These are phyloP conservation scores for Venturia aucupariae DNA, from an alignment of 2,329 filamentous ascomycete species.

Conservation along the genomic window DNA sequence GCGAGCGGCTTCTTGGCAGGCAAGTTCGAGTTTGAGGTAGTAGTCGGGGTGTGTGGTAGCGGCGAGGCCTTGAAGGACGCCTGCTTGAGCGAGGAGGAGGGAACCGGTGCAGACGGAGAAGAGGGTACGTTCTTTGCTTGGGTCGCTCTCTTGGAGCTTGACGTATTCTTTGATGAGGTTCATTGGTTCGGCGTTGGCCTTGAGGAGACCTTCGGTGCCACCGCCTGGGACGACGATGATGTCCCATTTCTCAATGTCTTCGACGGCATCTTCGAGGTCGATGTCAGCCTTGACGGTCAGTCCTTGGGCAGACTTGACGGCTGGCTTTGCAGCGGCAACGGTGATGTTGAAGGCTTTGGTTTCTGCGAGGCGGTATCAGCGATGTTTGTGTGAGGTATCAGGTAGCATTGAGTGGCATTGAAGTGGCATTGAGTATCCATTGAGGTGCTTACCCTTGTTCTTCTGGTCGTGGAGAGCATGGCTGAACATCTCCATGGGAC, in stretches of 20 bases:
- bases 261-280: slow-evolving; percentile 67
- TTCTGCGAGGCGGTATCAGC: slow-evolving; percentile 27
- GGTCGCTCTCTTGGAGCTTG: slow-evolving; percentile 71
- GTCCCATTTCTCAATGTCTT: slow-evolving; percentile 65
- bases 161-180: slow-evolving; percentile 66
- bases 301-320: slow-evolving; percentile 50
- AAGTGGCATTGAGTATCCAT: slow-evolving; percentile 4
- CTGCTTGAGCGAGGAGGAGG: slow-evolving; percentile 66
- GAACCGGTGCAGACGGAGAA: slow-evolving; percentile 72
- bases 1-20: slow-evolving; percentile 65
- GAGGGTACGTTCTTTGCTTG: slow-evolving; percentile 69
- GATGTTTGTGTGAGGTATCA: slow-evolving; percentile 11
- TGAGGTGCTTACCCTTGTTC: slow-evolving; percentile 24
- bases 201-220: slow-evolving; percentile 52
- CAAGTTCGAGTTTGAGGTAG: slow-evolving; percentile 70
- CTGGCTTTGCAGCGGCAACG: slow-evolving; percentile 37
- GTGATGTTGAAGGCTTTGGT: slow-evolving; percentile 47
- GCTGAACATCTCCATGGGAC: slow-evolving; percentile 49
- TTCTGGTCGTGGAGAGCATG: slow-evolving; percentile 45
- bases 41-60: slow-evolving; percentile 77
- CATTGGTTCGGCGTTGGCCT: slow-evolving; percentile 52
- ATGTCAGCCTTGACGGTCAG: slow-evolving; percentile 65
- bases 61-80: slow-evolving; percentile 67
- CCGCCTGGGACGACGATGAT: slow-evolving; percentile 71
- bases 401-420: slow-evolving; percentile 8